phyloP scores from a whole-genome alignment of 768 basidiomycete species.

The Pulveroboletus frians region DNA sequence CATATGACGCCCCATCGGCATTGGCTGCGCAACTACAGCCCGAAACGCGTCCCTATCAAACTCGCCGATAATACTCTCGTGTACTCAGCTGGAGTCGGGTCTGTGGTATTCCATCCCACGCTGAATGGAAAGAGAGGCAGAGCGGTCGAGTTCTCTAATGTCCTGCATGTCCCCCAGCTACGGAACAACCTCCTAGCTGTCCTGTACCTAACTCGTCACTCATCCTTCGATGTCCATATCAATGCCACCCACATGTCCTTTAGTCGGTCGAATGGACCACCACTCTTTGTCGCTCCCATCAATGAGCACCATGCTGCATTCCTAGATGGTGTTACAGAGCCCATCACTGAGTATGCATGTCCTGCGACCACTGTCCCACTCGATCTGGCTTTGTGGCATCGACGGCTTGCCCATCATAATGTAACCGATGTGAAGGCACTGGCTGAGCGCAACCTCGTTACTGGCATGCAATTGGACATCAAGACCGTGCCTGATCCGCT shows the following conservation, averaged over 20 bases:
- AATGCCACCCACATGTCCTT: background rate
- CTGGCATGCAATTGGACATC: background rate
- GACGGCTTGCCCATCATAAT: too few relatives aligned
- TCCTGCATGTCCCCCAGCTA: conserved; percentile 17
- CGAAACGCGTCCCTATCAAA: background rate
- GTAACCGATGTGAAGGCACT: too few relatives aligned
- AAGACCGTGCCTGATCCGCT: background rate
- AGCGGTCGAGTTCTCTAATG: conserved; percentile 11
- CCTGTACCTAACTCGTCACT: conserved; percentile 7
- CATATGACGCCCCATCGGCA: background rate
- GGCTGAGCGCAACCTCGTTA: background rate
- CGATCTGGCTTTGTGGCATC: conserved; percentile 20
- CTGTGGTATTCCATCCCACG: background rate
- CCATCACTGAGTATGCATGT: background rate
- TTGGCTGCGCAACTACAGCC: background rate
- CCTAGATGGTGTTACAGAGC: conserved; percentile 14
- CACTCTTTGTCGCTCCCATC: conserved; percentile 9
- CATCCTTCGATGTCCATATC: conserved; percentile 5
- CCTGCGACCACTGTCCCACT: conserved; percentile 6
- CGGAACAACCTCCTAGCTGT: conserved; percentile 17
- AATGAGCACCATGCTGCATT: conserved; percentile 15
- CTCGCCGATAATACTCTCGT: background rate
- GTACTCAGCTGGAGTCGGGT: background rate
- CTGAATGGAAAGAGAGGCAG: background rate
- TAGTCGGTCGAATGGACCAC: background rate